Evolutionary conservation across 1,284 basidiomycete genomes (phyloP).

Genomic region (Tausonia pullulans): DNA sequence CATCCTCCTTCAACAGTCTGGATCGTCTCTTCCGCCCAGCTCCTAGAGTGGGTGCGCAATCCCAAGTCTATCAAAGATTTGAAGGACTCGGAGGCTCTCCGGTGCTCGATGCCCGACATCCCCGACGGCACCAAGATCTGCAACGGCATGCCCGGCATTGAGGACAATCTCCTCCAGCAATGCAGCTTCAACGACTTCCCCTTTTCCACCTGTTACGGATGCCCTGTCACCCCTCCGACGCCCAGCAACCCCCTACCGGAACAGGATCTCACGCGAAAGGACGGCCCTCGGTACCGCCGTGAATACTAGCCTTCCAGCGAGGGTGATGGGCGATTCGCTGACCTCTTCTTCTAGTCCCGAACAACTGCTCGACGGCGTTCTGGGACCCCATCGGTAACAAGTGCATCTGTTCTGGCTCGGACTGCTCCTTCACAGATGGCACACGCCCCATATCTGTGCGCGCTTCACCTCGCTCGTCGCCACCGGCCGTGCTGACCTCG

Average conservation of each 20-base stretch:
- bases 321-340: too few relatives aligned
- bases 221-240: slow-evolving; percentile 47
- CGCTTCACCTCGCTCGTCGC: slow-evolving; percentile 14
- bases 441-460: slow-evolving; percentile 56
- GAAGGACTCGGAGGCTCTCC: slow-evolving; percentile 43
- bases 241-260: slow-evolving; percentile 52
- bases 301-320: slow-evolving; percentile 23
- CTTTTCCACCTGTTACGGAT: slow-evolving; percentile 68
- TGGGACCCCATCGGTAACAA: slow-evolving; percentile 59
- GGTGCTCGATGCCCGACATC: slow-evolving; percentile 52
- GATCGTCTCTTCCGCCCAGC: slow-evolving; percentile 63
- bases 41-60: slow-evolving; percentile 61
- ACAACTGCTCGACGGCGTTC: slow-evolving; percentile 65
- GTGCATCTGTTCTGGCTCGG: slow-evolving; percentile 48
- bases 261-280: slow-evolving; percentile 39
- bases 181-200: slow-evolving; percentile 62
- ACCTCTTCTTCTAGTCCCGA: slow-evolving; percentile 28
- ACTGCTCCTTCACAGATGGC: slow-evolving; percentile 51
- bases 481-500: too few relatives aligned
- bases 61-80: slow-evolving; percentile 55
- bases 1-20: slow-evolving; percentile 41
- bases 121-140: slow-evolving; percentile 48
- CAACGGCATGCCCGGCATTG: slow-evolving; percentile 57
- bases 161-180: slow-evolving; percentile 45
- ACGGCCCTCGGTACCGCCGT: slow-evolving; percentile 43